Conservation (phyloP, 2,329 filamentous ascomycete genomes). For the Corynespora cassiicola region DNA sequence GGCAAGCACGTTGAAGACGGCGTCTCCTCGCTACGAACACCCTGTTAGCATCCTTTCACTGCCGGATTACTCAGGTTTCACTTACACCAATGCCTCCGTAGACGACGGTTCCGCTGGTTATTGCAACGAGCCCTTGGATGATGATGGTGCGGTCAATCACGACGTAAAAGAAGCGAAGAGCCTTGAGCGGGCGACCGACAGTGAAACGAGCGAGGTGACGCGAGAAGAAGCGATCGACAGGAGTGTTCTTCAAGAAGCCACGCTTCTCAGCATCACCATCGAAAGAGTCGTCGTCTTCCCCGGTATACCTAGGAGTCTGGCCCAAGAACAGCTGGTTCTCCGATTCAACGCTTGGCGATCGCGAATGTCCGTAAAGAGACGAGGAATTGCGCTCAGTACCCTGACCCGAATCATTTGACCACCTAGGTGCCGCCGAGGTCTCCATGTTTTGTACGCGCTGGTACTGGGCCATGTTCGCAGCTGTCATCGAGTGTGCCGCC, state of each 20-base stretch:
- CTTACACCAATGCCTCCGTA: slow-evolving; percentile 86
- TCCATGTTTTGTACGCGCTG: slow-evolving; percentile 44
- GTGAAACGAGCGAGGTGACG: slow-evolving; percentile 60
- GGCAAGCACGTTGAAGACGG: slow-evolving; percentile 83
- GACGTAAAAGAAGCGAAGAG: slow-evolving; percentile 67
- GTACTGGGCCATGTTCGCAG: slow-evolving; percentile 46
- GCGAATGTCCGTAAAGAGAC: slow-evolving; percentile 69
- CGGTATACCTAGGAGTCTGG: slow-evolving; percentile 43
- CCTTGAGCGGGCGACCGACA: slow-evolving; percentile 63
- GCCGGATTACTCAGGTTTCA: slow-evolving; percentile 20
- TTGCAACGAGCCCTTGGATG: slow-evolving; percentile 75
- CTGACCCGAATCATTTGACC: slow-evolving; percentile 60
- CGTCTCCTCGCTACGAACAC: slow-evolving; percentile 63
- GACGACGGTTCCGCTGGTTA: slow-evolving; percentile 75
- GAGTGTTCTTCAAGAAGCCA: slow-evolving; percentile 54
- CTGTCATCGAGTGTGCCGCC: slow-evolving; percentile 36
- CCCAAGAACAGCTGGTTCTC: slow-evolving; percentile 43
- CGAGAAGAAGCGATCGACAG: slow-evolving; percentile 60
- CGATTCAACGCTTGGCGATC: slow-evolving; percentile 65
- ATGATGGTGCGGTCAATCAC: slow-evolving; percentile 78
- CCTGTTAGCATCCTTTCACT: slow-evolving; percentile 11
- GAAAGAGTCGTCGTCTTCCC: slow-evolving; percentile 55
- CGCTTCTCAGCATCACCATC: slow-evolving; percentile 53
- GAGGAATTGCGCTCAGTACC: slow-evolving; percentile 74
- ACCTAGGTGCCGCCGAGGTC: slow-evolving; percentile 34